A percentile compares a stretch with the other conserved stretches of the same genome.
Evolutionary conservation across 2,329 filamentous ascomycete genomes (phyloP).

Genomic region (Trichoderma koningiopsis): DNA sequence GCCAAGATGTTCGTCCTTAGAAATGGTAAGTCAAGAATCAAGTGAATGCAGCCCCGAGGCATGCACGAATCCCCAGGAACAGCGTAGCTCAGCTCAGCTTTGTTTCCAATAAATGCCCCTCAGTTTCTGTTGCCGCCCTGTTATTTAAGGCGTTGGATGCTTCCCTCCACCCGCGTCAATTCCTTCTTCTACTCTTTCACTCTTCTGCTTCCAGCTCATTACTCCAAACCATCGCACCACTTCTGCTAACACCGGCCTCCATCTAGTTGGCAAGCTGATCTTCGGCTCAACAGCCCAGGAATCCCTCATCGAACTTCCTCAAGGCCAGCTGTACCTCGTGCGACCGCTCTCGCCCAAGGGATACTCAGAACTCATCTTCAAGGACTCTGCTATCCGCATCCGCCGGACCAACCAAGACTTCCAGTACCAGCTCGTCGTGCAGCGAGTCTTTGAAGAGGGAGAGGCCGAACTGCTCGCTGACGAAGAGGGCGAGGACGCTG

Average conservation of each 20-base stretch:
- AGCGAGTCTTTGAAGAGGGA: conserved; percentile 95
- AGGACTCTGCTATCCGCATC: conserved; percentile 90
- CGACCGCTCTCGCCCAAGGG: conserved; percentile 94
- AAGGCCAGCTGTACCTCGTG: conserved; percentile 96
- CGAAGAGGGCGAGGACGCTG: conserved; percentile 82
- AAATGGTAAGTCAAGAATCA: conserved; percentile 39
- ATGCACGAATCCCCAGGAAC: not conserved
- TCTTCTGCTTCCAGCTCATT: not conserved
- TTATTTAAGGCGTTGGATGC: not conserved
- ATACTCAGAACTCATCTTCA: conserved; percentile 98
- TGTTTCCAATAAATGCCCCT: conserved; percentile 8
- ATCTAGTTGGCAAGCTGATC: conserved; percentile 82
- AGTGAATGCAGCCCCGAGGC: not conserved
- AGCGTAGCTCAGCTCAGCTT: not conserved
- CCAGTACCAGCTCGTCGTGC: conserved; percentile 95
- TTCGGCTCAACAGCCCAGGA: conserved; percentile 88
- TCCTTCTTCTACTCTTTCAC: not conserved
- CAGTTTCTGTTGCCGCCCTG: not conserved
- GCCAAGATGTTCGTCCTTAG: conserved; percentile 44
- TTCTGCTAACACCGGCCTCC: not conserved
- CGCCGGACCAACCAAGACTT: conserved; percentile 92
- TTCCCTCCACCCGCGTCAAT: not conserved
- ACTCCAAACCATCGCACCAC: not conserved
- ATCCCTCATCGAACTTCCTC: conserved; percentile 88
- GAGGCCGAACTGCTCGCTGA: conserved; percentile 90